phyloP scores from a whole-genome alignment of 2,329 filamentous ascomycete species.

The Thielaviopsis punctulata region DNA sequence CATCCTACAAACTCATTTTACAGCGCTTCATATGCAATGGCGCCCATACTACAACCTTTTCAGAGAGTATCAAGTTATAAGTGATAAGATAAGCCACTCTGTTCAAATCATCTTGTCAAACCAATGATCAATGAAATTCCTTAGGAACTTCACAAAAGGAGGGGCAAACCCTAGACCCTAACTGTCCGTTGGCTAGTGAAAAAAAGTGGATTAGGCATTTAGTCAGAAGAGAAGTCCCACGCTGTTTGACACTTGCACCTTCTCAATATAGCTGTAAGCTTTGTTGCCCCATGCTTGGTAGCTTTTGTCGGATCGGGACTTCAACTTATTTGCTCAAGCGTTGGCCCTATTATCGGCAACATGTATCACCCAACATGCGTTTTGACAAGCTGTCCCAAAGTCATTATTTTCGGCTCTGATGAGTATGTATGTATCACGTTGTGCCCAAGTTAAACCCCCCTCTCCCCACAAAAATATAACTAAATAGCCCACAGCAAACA shows the following conservation, averaged over 20 bases:
- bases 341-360: no score
- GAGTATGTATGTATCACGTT: no score
- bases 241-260: not conserved
- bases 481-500: no score
- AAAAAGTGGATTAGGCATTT: not conserved
- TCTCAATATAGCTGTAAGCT: not conserved
- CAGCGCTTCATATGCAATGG: not conserved
- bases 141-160: not conserved
- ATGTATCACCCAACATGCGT: not conserved
- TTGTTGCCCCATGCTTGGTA: not conserved
- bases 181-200: not conserved
- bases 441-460: no score
- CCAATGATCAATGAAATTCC: not conserved
- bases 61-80: not conserved
- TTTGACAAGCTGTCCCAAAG: no score
- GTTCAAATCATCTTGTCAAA: no score
- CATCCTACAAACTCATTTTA: not conserved
- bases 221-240: not conserved
- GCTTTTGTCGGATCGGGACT: no score
- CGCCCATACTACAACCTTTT: not conserved
- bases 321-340: no score
- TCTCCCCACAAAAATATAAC: no score
- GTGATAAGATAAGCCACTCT: slow-evolving; percentile 3
- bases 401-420: no score
- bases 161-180: not conserved